phyloP scores from a whole-genome alignment of 257 asterid genomes.

The Penstemon barbatus region DNA sequence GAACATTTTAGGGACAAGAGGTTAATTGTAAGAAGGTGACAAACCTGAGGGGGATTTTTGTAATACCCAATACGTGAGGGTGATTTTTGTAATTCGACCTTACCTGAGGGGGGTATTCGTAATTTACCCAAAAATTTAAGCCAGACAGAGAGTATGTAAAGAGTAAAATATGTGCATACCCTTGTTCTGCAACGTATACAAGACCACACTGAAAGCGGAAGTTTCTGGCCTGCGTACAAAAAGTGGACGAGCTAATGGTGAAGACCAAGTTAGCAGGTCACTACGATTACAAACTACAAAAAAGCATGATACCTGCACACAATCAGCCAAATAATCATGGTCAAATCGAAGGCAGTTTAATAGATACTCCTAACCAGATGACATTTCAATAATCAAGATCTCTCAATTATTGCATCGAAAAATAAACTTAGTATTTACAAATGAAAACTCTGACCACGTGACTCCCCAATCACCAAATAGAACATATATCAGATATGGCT shows the following conservation, averaged over 20 bases:
- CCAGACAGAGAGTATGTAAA: constrained; percentile 14
- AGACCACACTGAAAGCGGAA: constrained; percentile 95
- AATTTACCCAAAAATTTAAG: background rate
- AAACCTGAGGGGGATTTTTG: no score
- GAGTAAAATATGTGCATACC: constrained; percentile 47
- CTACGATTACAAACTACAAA: constrained; percentile 8
- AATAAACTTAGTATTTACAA: background rate
- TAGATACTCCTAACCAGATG: constrained; percentile 18
- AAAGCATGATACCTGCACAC: background rate
- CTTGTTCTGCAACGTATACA: constrained; percentile 96
- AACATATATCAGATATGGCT: background rate
- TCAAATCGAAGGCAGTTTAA: constrained; percentile 6
- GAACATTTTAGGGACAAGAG: no score
- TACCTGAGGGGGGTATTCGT: no score
- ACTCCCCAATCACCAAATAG: background rate
- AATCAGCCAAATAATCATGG: constrained; percentile 21
- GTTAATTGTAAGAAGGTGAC: no score
- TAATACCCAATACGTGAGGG: no score
- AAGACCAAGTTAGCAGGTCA: constrained; percentile 15
- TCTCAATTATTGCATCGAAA: constrained; percentile 12
- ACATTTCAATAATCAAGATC: background rate
- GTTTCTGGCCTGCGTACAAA: constrained; percentile 85
- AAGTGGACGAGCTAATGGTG: constrained; percentile 20
- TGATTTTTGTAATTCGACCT: no score
- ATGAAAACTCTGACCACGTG: background rate